These are phyloP conservation scores for Xerophyta viscosa DNA, from an alignment of 106 monocot genomes.

Conservation along the genomic window DNA sequence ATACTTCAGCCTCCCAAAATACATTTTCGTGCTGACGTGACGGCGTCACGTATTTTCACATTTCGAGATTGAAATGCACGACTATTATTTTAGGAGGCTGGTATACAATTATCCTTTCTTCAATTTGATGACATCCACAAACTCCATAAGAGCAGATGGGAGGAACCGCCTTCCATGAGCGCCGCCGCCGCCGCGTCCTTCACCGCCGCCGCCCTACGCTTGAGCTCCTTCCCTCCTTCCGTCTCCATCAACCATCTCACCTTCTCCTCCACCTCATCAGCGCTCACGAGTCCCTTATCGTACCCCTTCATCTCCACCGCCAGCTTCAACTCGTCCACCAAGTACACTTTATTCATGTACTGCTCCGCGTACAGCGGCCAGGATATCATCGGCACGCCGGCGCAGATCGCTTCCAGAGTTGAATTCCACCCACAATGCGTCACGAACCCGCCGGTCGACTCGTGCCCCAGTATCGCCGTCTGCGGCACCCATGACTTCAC, in stretches of 20 bases:
- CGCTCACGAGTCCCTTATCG: constrained; percentile 12
- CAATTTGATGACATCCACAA: too few species aligned
- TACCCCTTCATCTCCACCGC: constrained; percentile 19
- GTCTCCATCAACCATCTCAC: constrained; percentile 24
- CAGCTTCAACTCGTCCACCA: constrained; percentile 16
- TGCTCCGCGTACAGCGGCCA: constrained; percentile 37
- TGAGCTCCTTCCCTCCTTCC: constrained; percentile 2
- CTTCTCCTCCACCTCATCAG: constrained; percentile 23
- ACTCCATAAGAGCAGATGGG: not conserved
- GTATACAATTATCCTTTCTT: too few species aligned
- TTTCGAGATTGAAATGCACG: too few species aligned
- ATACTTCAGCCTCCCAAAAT: too few species aligned
- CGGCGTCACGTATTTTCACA: too few species aligned
- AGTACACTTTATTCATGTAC: constrained; percentile 16
- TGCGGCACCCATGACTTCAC: constrained; percentile 22
- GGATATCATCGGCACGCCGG: constrained; percentile 20
- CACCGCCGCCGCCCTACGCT: not conserved
- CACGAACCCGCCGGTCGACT: constrained; percentile 15
- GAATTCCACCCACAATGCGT: constrained; percentile 37
- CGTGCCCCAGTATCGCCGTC: constrained; percentile 6
- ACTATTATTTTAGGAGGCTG: too few species aligned
- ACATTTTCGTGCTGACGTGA: too few species aligned
- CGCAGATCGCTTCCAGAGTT: constrained; percentile 13
- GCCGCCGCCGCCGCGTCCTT: constrained; percentile 11
- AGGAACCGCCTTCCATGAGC: constrained; percentile 11